A percentile compares a stretch with the other conserved stretches of the same genome.
Evolutionary conservation across 2,329 filamentous ascomycete species (phyloP).

Genomic region (Botrytis fragariae): DNA sequence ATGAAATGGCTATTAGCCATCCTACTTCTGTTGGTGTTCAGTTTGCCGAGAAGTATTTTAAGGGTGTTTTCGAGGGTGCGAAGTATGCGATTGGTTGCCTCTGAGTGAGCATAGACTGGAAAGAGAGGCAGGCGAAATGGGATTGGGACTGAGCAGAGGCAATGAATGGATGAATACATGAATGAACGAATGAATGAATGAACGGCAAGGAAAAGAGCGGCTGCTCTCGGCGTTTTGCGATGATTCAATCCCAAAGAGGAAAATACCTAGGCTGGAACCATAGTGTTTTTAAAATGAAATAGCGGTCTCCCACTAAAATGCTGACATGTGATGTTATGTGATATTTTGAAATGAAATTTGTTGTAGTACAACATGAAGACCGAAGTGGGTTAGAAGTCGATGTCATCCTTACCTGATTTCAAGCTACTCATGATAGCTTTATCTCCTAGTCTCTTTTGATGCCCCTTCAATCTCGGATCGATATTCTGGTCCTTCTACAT

Average conservation of each 20-base stretch:
- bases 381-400: neutral
- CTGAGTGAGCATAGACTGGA: neutral
- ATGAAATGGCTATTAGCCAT: constrained; percentile 61
- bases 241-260: neutral
- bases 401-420: neutral
- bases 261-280: neutral
- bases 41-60: constrained; percentile 51
- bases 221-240: neutral
- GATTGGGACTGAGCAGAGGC: neutral
- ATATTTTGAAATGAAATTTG: neutral
- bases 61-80: constrained; percentile 9
- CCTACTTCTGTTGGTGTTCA: constrained; percentile 60
- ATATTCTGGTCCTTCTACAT: neutral
- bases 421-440: neutral
- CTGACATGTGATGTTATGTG: neutral
- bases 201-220: neutral
- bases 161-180: neutral
- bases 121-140: neutral
- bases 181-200: constrained; percentile 1
- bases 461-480: neutral
- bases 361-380: neutral
- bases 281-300: neutral
- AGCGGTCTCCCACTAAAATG: neutral
- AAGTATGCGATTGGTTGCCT: neutral
- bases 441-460: neutral